Evolutionary conservation across 345 rosid species (phyloP), one percentile per base, ranked within the genome.

Genomic region (Excoecaria cochinchinensis): DNA sequence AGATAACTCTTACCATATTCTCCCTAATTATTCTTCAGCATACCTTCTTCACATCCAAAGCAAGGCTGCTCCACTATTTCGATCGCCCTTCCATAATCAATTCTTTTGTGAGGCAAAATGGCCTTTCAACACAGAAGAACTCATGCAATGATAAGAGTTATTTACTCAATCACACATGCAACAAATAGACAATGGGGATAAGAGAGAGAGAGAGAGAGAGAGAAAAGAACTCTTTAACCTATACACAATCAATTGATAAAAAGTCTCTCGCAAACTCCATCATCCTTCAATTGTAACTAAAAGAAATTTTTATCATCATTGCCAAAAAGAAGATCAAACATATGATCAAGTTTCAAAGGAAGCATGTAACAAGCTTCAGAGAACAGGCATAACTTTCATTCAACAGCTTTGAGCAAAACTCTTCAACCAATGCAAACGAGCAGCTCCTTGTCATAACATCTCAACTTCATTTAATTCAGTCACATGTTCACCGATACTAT

Each of bases 41-140:
- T 17, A 17, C 48, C 71, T 67, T 21, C 19, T 75, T 57, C 44
- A 42, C 47, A 38, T 58, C 66, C 67, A 47, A 67, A 24, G 58
- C 36, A 31, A n/a, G 13, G 58, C 38, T 16, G 44, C 62, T 67
- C 5, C 58, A 13, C 42, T 14, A 7, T 46, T 12, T 57, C 58
- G 57, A 25, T 4, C 8, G n/a, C 15, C 25, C 76, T 47, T 46
- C 67, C 12, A 17, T 16, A 19, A 17, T 48, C 46, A 48, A 51
- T 16, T 73, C 46, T 53, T 40, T 46, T 55, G 24, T 36, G 13
- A 15, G 44, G 55, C 7, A 46, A 16, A 46, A 22, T 8, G 42
- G 75, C 22, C 75, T 24, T 31, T 60, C 19, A 13, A 46, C 12
- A 44, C 55, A 39, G 1, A 24, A 59, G 36, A 46, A 16, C 42